Base-by-base conservation (phyloP, 371 early-diverging fungal species). In the Choanephora cucurbitarum region DNA sequence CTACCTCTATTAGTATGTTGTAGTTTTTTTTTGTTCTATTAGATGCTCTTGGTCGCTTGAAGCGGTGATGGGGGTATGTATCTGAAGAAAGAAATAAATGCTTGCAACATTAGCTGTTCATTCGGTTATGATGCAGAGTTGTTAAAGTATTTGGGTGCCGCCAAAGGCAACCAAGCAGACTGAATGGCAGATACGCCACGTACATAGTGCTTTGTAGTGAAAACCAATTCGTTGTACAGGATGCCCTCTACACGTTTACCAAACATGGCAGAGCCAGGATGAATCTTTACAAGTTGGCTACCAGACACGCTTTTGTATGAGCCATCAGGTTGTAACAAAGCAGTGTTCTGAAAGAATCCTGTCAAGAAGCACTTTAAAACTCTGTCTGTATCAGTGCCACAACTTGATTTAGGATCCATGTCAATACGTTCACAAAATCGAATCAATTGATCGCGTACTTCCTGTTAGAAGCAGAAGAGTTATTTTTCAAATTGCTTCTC, bases 141-240 rank as follows among this genome's bases (percentile, higher is more conserved):
- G n/a, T 79, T 79, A 63, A 86, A 89, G 53, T 87, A 89, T 39
- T 88, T 88, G 9, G 95, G 93, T 10, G 94, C 91, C 5, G 90
- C 89, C 52, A 85, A 81, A 0, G 88, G 71, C 31, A 96, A 69
- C 96, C 98, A 97, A 24, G 79, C 67, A 28, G 89, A 83, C 53
- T 95, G 89, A 2, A 94, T 86, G 3, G 86, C 84, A 19, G 93
- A 91, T 0, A 93, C 92, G 31, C 89, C 85, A 19, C 95, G 82
- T 45, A 94, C 87, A 70, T 95, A 95, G 55, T 91, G 87, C 45
- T 88, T 86, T 14, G 92, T 88, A 0, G 98, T 97, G 48, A 90
- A 90, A 5, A 94, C 96, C 44, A 93, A 80, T 73, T 98, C 97
- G 63, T 96, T 92, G 73, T 94, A 98, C 64, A 98, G 75, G 34